Conservation (phyloP, 108 stramenopile genomes). For the Discostella pseudostelligera region DNA sequence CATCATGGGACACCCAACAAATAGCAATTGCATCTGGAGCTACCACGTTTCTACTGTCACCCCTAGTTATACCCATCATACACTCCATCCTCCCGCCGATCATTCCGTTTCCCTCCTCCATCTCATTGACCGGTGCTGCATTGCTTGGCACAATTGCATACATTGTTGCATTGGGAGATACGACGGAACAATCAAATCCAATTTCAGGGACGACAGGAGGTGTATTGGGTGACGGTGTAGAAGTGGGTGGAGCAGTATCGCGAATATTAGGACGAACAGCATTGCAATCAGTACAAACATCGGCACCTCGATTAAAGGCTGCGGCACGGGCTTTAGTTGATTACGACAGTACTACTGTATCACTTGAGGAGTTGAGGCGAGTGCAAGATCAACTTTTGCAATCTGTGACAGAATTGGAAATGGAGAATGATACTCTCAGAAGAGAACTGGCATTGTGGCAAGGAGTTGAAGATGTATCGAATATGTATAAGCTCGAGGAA, state of each 20-base stretch:
- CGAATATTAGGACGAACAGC: constrained; percentile 41
- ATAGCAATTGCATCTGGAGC: constrained; percentile 43
- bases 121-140: constrained; percentile 44
- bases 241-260: constrained; percentile 42
- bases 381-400: constrained; percentile 16
- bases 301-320: constrained; percentile 36
- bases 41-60: constrained; percentile 36
- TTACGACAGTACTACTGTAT: constrained; percentile 27
- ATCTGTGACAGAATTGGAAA: constrained; percentile 20
- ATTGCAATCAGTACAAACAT: constrained; percentile 24
- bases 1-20: constrained; percentile 41
- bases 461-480: constrained; percentile 27
- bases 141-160: constrained; percentile 37
- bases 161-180: constrained; percentile 41
- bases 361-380: constrained; percentile 30
- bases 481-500: constrained; percentile 39
- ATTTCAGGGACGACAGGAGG: constrained; percentile 19
- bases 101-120: constrained; percentile 38
- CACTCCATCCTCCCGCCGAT: constrained; percentile 40
- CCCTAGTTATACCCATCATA: constrained; percentile 32
- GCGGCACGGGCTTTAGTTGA: constrained; percentile 39
- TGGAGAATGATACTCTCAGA: constrained; percentile 29
- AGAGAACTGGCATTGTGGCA: constrained; percentile 32
- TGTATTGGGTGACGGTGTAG: constrained; percentile 32
- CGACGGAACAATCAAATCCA: constrained; percentile 31